Evolutionary conservation across 768 basidiomycete species (phyloP), one percentile per base, ranked within the genome.

Genomic region (Pilatotrama ljubarskyi): DNA sequence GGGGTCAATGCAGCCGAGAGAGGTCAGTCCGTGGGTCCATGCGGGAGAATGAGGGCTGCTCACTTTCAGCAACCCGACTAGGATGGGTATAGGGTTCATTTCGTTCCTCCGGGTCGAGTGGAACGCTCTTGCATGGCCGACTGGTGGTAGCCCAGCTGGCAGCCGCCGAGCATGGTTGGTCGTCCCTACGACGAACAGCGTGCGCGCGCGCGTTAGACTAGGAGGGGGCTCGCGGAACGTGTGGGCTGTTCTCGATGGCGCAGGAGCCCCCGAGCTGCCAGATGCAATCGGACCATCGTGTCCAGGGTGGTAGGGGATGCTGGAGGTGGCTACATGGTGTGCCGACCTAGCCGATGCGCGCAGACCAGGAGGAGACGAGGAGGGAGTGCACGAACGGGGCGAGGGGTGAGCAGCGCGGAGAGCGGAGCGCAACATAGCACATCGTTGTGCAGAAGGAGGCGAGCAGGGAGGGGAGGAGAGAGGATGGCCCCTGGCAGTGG

Each of bases 31-130:
- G 38, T 36, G 18, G 10, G 14, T 18, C n/a, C 18, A 4, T 17
- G 48, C 22, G 24, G 14, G 10, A 3, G 32, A 25, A 10, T 8
- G 36, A 18, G 6, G 15, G 1, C 5, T 55, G 64, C 74, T 67
- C 70, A 86, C 90, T 82, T 92, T 92, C 62, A 92, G 74, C 18
- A 86, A 70, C 7, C 78, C 82, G n/a, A 87, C 72, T 22, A 84
- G 74, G n/a, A 88, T 37, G 1, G 83, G 79, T 46, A 90, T 68
- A 20, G 82, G 82, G 1, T 61, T 41, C 5, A 63, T 72, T 35
- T 77, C 69, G 40, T 67, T 73, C 2, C 55, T 59, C 24, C 63
- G 68, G 1, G 81, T 79, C 10, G 80, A 70, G 54, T 83, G 82
- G 59, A 83, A 82, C 43, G 47, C 64, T n/a, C 52, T 61, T 8